Evolutionary conservation across 106 monocot species (phyloP), one percentile per base, ranked within the genome.

Genomic region (Agapanthus africanus): DNA sequence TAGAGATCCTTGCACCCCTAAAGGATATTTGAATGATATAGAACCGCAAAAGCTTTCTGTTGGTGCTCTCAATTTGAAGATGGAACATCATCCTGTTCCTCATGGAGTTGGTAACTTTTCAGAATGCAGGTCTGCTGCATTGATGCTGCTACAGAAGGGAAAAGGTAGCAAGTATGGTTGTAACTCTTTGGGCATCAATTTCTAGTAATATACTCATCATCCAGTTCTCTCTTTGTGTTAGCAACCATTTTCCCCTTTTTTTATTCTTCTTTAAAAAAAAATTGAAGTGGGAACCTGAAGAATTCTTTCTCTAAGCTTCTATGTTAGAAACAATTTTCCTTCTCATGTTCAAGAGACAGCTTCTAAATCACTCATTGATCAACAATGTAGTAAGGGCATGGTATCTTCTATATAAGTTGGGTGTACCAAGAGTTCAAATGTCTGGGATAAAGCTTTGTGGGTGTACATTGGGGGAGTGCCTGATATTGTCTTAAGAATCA

Each of bases 1-100:
- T 71, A 42, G 25, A 71, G 91, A 91, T 86, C 95, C 95, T 51
- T 95, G 91, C 54, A 76, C 79, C 33, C 95, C 95, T 36, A 91
- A 71, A 76, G 88, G 91, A 50, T 88, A 79, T 74, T 18, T 70
- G 18, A 56, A 32, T 69, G 64, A 37, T 37, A 13, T 39, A 33
- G 51, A 73, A 76, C 37, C 71, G 52, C 33, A 21, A 25, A 79
- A 76, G 74, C 32, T 66, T 41, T 70, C 70, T 62, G 70, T 40
- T 63, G 46, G 59, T 63, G 52, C 63, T 44, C 56, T 70, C 27
- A 78, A 34, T 11, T 41, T 64, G 36, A 75, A 54, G 28, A 59
- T 49, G 39, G 62, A 71, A 41, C 46, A 72, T 54, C 38, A 37
- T 21, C 18, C 59, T 28, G 18, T 38, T 63, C 23, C 75, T 47